Evolutionary conservation across 345 rosid species (phyloP).

Genomic region (Turnera subulata): DNA sequence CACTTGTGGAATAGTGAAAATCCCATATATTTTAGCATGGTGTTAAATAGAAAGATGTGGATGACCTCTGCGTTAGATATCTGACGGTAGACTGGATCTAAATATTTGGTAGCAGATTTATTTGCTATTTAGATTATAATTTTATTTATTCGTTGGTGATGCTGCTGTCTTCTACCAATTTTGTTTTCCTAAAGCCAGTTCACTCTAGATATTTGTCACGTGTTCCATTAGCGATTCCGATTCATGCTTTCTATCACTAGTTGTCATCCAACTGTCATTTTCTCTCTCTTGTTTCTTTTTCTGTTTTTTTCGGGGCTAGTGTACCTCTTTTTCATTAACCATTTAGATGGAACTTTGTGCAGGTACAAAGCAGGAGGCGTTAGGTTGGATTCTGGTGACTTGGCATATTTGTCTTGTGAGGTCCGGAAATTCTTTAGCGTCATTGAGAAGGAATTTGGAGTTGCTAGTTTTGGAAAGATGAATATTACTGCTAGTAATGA

Average conservation of each 20-base stretch:
- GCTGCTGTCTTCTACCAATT: no score
- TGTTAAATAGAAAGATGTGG: no score
- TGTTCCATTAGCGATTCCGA: not conserved
- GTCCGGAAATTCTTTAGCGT: constrained; percentile 60
- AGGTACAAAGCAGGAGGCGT: constrained; percentile 88
- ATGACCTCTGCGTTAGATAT: no score
- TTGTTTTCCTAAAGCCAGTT: no score
- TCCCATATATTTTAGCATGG: no score
- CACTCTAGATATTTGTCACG: not conserved
- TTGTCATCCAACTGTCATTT: constrained; percentile 3
- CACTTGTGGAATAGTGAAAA: no score
- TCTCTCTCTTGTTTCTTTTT: constrained; percentile 1
- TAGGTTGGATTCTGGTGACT: constrained; percentile 94
- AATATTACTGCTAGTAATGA: constrained; percentile 89
- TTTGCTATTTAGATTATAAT: no score
- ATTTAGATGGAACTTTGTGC: constrained; percentile 26
- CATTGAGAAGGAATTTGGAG: constrained; percentile 66
- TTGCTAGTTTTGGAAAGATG: constrained; percentile 67
- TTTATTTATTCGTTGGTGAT: no score
- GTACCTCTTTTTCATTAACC: constrained; percentile 8
- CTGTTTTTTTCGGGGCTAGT: no score
- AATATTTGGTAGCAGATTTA: no score
- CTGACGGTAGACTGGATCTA: no score
- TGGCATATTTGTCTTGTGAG: constrained; percentile 81
- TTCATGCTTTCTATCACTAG: no score